Evolutionary conservation across 2,329 filamentous ascomycete species (phyloP).

Genomic region (Diaporthe sp.): DNA sequence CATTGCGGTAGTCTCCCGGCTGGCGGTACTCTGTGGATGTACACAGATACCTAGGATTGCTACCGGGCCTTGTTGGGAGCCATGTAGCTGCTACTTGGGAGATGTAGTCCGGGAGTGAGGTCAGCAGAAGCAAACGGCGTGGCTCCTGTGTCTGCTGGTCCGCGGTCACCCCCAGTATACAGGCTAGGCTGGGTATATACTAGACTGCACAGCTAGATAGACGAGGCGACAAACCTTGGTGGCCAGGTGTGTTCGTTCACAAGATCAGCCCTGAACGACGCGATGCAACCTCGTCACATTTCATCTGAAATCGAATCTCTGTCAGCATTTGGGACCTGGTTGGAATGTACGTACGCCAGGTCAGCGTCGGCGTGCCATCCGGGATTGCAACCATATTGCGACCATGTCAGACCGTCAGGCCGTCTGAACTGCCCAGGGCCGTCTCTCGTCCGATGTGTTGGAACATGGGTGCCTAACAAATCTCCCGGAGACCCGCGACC

Average conservation of each 20-base stretch:
- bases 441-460: constrained; percentile 21
- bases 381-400: constrained; percentile 10
- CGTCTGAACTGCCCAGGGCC: neutral
- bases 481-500: constrained; percentile 21
- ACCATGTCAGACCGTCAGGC: neutral
- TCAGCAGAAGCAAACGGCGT: neutral
- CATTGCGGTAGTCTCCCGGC: neutral
- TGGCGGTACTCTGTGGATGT: neutral
- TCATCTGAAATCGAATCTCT: constrained; percentile 9
- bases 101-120: neutral
- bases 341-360: neutral
- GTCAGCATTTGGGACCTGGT: neutral
- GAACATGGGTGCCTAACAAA: constrained; percentile 27
- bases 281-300: constrained; percentile 27
- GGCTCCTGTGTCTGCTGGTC: neutral
- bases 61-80: too few relatives aligned
- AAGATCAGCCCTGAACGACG: neutral
- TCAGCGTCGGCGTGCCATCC: constrained; percentile 13
- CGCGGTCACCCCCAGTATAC: neutral
- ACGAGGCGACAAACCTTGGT: neutral
- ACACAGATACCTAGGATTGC: neutral
- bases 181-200: neutral
- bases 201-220: neutral
- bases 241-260: neutral
- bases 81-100: neutral